A percentile compares a stretch with the other conserved stretches of the same genome.
These are phyloP conservation scores for Nymphaea colorata DNA, from an alignment of 164 flowering plant species.

Conservation along the genomic window DNA sequence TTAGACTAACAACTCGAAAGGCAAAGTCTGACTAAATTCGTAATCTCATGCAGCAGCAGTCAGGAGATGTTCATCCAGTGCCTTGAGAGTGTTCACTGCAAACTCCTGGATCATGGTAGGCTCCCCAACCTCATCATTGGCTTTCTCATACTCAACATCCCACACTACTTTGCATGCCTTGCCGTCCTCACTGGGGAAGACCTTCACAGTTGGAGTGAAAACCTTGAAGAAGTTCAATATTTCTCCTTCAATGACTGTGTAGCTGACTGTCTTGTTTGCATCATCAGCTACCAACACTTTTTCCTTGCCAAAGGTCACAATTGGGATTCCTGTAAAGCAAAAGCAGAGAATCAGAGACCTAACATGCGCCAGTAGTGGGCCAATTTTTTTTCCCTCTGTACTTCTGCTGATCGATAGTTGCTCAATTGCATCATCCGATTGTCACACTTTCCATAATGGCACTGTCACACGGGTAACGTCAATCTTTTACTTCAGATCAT, in stretches of 20 bases:
- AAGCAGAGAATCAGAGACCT: not conserved
- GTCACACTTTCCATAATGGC: no score
- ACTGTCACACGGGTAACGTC: no score
- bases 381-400: not conserved
- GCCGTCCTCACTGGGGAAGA: conserved; percentile 16
- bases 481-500: no score
- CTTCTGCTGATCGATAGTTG: not conserved
- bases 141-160: conserved; percentile 19
- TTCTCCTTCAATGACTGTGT: conserved; percentile 23
- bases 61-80: conserved; percentile 18
- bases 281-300: conserved; percentile 17
- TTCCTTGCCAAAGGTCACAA: conserved; percentile 17
- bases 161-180: conserved; percentile 11
- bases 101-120: conserved; percentile 12
- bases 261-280: conserved; percentile 13
- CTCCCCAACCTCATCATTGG: conserved; percentile 21
- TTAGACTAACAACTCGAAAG: not conserved
- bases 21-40: not conserved
- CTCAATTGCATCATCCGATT: not conserved
- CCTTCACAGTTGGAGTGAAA: conserved; percentile 14
- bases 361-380: not conserved
- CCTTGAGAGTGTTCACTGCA: conserved; percentile 17
- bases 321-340: conserved; percentile 15
- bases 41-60: conserved; percentile 2
- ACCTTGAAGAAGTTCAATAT: conserved; percentile 12